phyloP scores from a whole-genome alignment of 2,329 filamentous ascomycete species.

The Stachybotrys elegans region DNA sequence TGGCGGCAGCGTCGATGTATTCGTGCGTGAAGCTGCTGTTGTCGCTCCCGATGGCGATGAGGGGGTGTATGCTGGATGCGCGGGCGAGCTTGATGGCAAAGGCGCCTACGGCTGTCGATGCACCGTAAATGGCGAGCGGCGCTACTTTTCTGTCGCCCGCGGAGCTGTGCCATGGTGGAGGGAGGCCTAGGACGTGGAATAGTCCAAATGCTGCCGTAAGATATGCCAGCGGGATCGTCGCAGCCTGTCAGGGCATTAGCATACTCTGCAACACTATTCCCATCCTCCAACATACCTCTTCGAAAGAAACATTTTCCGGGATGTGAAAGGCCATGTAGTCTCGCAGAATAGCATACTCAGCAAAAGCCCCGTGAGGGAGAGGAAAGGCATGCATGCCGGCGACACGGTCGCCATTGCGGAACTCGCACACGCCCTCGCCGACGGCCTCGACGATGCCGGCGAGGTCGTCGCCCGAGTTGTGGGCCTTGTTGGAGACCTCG shows the following conservation, averaged over 20 bases:
- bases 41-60: conserved; percentile 50
- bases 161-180: conserved; percentile 40
- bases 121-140: conserved; percentile 42
- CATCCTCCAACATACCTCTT: conserved; percentile 21
- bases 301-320: conserved; percentile 40
- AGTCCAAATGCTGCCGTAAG: conserved; percentile 49
- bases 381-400: not conserved
- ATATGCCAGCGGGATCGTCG: conserved; percentile 50
- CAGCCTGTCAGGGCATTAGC: conserved; percentile 29
- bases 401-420: not conserved
- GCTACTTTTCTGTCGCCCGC: conserved; percentile 3
- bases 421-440: not conserved
- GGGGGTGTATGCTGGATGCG: conserved; percentile 48
- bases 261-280: too few relatives aligned
- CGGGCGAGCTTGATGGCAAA: conserved; percentile 51
- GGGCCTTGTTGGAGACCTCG: not conserved
- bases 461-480: conserved; percentile 13
- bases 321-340: conserved; percentile 51
- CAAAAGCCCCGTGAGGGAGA: conserved; percentile 45
- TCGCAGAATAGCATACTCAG: conserved; percentile 54
- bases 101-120: conserved; percentile 46
- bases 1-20: conserved; percentile 10
- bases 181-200: conserved; percentile 40
- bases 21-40: conserved; percentile 9
- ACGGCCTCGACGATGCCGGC: not conserved